phyloP scores from a whole-genome alignment of 176 grass and related monocot genomes.

The Themeda triandra region DNA sequence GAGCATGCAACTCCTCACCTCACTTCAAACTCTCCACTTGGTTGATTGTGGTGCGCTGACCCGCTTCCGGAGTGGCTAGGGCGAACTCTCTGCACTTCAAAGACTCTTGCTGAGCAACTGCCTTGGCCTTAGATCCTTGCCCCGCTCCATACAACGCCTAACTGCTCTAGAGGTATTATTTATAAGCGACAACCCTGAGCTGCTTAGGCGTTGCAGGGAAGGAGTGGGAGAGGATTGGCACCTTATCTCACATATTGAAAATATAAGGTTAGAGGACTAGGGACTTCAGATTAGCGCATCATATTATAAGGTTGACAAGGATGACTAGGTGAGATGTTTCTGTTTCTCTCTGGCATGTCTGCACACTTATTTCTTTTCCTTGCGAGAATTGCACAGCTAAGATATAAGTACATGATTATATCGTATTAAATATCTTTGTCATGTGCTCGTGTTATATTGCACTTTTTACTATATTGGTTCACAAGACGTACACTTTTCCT shows the following conservation, averaged over 20 bases:
- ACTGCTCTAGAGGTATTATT: neutral
- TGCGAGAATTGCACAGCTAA: neutral
- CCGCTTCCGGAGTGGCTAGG: neutral
- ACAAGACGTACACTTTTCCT: neutral
- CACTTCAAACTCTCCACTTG: neutral
- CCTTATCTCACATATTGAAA: neutral
- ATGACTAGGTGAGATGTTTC: no score
- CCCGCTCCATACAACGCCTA: neutral
- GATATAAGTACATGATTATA: neutral
- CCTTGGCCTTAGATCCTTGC: no score
- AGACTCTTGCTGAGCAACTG: neutral
- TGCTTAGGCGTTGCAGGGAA: neutral
- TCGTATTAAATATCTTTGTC: no score
- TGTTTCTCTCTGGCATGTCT: no score
- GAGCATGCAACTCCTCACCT: neutral
- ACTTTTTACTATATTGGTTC: neutral
- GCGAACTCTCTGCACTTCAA: neutral
- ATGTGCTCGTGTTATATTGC: neutral
- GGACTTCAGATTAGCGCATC: neutral
- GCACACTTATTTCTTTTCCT: no score
- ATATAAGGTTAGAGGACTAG: no score
- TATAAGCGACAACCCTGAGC: neutral
- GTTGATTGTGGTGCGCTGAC: neutral
- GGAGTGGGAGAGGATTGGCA: neutral
- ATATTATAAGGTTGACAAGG: neutral